Percentiles rank a stretch among this genome's conserved stretches.
Evolutionary conservation across 78 protist species (phyloP).

Genomic region (Anaeramoeba ignava): DNA sequence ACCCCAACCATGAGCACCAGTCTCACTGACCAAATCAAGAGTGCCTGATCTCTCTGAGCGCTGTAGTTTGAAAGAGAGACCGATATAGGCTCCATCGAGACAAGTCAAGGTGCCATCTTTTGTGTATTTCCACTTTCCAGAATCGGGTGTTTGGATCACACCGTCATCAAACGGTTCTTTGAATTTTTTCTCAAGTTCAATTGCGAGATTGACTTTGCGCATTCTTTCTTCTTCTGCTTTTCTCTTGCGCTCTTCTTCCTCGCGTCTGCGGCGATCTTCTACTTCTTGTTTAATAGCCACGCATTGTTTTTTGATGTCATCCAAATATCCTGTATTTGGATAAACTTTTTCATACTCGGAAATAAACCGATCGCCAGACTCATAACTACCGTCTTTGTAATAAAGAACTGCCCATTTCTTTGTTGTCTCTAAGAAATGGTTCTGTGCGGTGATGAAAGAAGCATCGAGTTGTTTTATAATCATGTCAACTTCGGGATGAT

Average conservation of each 20-base stretch:
- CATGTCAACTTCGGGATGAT: not conserved
- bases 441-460: not conserved
- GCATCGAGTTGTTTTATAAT: not conserved
- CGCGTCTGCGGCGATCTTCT: not conserved
- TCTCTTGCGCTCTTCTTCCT: not conserved
- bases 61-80: not conserved
- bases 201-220: not conserved
- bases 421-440: no score
- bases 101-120: not conserved
- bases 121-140: not conserved
- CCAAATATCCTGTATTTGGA: no score
- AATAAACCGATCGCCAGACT: no score
- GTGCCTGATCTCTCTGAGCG: not conserved
- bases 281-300: not conserved
- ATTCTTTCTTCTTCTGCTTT: not conserved
- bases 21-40: not conserved
- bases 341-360: no score
- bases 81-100: not conserved
- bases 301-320: no score
- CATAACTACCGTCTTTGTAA: no score
- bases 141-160: not conserved
- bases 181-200: not conserved
- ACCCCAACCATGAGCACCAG: not conserved
- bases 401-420: no score
- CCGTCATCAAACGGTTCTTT: not conserved